phyloP scores from a whole-genome alignment of 371 early-diverging fungal genomes.

The Mucor saturninus region DNA sequence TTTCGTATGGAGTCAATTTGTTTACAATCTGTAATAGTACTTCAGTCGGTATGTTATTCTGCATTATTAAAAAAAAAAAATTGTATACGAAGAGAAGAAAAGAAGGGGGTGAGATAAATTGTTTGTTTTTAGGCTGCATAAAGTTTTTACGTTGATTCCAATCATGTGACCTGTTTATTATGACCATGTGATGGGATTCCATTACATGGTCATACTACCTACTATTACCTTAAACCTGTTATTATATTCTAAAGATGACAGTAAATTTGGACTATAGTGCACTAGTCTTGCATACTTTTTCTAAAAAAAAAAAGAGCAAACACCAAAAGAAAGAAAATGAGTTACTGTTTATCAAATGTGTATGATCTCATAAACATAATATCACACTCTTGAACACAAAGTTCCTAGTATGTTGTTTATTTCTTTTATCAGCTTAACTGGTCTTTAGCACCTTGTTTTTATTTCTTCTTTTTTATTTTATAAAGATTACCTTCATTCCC shows the following conservation, averaged over 20 bases:
- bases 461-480: background rate
- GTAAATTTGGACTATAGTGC: no score
- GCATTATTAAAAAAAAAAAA: background rate
- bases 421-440: background rate
- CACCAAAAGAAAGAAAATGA: background rate
- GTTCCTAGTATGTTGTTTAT: background rate
- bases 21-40: slow-evolving; percentile 14
- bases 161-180: no score
- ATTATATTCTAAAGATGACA: no score
- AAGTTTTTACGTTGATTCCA: background rate
- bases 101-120: background rate
- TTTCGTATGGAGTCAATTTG: slow-evolving; percentile 13
- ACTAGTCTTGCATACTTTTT: no score
- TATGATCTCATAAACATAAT: no score
- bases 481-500: no score
- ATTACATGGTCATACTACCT: no score
- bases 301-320: background rate
- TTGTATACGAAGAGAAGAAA: background rate
- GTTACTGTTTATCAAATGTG: background rate
- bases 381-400: slow-evolving; percentile 1
- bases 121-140: slow-evolving; percentile 8
- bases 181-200: no score
- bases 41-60: slow-evolving; percentile 13
- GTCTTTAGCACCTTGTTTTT: background rate
- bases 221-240: no score